Conservation (phyloP, 108 stramenopile species). For the Nitzschia sp. region DNA sequence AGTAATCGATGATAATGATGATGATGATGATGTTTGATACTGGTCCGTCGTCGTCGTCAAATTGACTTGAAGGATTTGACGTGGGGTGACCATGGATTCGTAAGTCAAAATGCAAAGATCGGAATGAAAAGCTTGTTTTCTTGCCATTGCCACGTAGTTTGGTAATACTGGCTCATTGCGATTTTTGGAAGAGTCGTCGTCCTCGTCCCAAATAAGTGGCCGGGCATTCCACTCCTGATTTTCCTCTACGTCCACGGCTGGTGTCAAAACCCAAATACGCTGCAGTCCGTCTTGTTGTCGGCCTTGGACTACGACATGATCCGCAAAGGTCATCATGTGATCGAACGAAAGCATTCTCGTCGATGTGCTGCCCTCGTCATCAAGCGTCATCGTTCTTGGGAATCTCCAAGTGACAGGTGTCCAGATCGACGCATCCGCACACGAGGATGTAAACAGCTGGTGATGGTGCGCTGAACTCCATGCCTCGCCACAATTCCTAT, state of each 20-base stretch:
- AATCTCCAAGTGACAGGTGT: not conserved
- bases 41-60: constrained; percentile 38
- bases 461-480: not conserved
- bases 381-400: not conserved
- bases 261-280: constrained; percentile 46
- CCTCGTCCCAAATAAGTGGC: constrained; percentile 4
- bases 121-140: constrained; percentile 54
- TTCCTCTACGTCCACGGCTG: not conserved
- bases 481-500: constrained; percentile 38
- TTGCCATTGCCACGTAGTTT: constrained; percentile 4
- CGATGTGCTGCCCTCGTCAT: not conserved
- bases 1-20: not conserved
- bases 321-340: constrained; percentile 39
- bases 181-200: constrained; percentile 31
- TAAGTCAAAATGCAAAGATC: constrained; percentile 60
- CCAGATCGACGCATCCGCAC: not conserved
- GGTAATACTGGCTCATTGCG: too few relatives aligned
- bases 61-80: constrained; percentile 43
- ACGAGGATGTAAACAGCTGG: constrained; percentile 25
- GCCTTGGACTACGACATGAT: constrained; percentile 46
- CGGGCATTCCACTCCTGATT: not conserved
- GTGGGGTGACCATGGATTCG: constrained; percentile 70
- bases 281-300: constrained; percentile 53
- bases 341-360: constrained; percentile 35
- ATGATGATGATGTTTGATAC: too few relatives aligned